phyloP scores from a whole-genome alignment of 441 rosid genomes.

The Croton setiger region DNA sequence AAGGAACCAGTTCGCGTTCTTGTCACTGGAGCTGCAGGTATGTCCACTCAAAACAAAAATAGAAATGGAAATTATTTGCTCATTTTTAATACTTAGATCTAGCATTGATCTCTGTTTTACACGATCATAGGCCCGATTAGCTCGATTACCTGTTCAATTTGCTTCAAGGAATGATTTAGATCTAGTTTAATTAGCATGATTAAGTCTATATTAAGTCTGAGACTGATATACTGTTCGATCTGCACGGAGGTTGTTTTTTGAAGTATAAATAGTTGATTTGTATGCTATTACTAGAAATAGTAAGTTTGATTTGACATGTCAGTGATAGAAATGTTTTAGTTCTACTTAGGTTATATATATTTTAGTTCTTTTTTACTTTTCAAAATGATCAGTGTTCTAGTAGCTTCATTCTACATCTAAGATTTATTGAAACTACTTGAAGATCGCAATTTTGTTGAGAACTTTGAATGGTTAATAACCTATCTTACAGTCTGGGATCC shows the following conservation, averaged over 20 bases:
- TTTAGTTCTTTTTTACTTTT: background rate
- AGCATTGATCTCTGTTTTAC: conserved; percentile 2
- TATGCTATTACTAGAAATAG: background rate
- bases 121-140: conserved; percentile 9
- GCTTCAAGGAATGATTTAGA: background rate
- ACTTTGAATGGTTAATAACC: too few relatives aligned
- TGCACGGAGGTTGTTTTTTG: background rate
- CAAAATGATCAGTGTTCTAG: background rate
- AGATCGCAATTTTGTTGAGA: background rate
- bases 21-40: conserved; percentile 95
- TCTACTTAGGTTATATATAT: background rate
- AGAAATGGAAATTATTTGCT: background rate
- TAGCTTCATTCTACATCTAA: background rate
- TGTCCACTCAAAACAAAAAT: background rate
- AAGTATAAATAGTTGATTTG: background rate
- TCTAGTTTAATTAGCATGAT: conserved; percentile 4
- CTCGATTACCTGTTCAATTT: background rate
- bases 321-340: background rate
- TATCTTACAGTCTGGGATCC: too few relatives aligned
- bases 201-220: background rate
- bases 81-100: conserved; percentile 14
- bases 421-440: background rate
- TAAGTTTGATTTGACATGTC: background rate
- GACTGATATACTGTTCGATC: background rate
- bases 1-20: conserved; percentile 88